Base-by-base conservation (phyloP, 2,329 filamentous ascomycete genomes). In the Orbilia blumenaviensis region DNA sequence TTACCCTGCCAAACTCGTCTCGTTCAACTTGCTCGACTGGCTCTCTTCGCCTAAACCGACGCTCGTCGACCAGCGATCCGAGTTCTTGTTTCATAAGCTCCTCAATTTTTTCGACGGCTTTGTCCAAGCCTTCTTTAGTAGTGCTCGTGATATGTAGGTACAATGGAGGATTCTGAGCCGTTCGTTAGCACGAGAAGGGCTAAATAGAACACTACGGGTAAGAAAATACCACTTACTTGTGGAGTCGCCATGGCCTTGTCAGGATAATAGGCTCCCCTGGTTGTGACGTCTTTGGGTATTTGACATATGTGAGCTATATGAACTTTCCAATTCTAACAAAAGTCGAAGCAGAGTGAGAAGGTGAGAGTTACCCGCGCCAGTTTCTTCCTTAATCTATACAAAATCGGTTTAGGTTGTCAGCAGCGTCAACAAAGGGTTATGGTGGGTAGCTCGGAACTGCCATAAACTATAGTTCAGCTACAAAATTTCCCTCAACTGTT, bases 381-480 rank as follows among this genome's bases (percentile, higher is more conserved):
- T 98, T 82, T 97, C 93, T 87, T 97, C 94, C 91, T 97, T 96
- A 82, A 99, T 99, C 95, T 99, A 94, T 81, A 92, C 91, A 85
- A 89, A 90, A 95, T 88, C 89, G 87, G 42, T 69, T 76, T 48
- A 63, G 44, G 72, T 76, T 76, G 72, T 78, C 71, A 63, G 78
- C 63, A 68, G 68, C 66, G 74, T 64, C 36, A 77, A 64, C 50
- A 71, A 74, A 71, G 66, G 63, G 58, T 66, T 75, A 62, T 29
- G 42, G 61, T 61, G 48, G 27, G 63, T 63, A 73, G 63, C 68
- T 58, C 71, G 74, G 62, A 84, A 88, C 83, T 84, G 88, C 89
- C 91, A 88, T 87, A 85, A 86, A 85, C 87, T 86, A 86, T 86
- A 84, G 83, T 83, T 90, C 91, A 90, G 92, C 89, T 88, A 88